Percentiles rank a stretch among this genome's conserved stretches.
Conservation (phyloP, 495 filamentous ascomycete genomes). For the Daldinia loculata region DNA sequence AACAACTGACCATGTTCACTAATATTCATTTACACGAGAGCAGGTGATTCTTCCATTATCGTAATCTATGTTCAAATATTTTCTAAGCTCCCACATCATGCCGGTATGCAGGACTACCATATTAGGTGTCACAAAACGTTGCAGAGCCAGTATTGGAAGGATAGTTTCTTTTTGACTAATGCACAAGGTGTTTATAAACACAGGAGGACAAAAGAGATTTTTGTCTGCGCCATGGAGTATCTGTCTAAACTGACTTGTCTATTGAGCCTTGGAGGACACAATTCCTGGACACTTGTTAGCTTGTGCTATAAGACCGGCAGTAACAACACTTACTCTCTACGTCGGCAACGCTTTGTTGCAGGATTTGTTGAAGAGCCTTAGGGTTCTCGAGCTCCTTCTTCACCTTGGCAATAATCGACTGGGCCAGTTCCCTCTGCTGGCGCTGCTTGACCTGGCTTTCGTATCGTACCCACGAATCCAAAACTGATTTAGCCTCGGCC, state of each 20-base stretch:
- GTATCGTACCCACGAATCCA: conserved; percentile 98
- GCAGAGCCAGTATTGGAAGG: conserved; percentile 20
- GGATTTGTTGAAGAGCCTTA: conserved; percentile 91
- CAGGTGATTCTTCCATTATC: conserved; percentile 9
- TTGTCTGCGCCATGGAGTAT: conserved; percentile 47
- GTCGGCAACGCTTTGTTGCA: conserved; percentile 93
- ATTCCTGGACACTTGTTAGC: conserved; percentile 56
- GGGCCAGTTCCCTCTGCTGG: conserved; percentile 94
- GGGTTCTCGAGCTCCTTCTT: conserved; percentile 98
- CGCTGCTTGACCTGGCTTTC: conserved; percentile 98
- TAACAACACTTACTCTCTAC: conserved; percentile 83
- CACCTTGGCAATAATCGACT: conserved; percentile 92
- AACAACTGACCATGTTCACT: background rate
- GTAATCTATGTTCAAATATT: conserved; percentile 8
- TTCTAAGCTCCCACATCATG: background rate
- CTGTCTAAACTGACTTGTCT: conserved; percentile 51
- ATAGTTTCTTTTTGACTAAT: conserved; percentile 49
- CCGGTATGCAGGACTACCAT: conserved; percentile 2
- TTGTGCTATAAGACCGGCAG: background rate
- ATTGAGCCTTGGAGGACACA: conserved; percentile 63
- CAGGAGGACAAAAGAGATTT: conserved; percentile 57
- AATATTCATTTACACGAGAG: background rate
- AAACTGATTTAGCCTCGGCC: conserved; percentile 88
- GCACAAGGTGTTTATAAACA: conserved; percentile 52
- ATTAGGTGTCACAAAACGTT: background rate